Conservation (phyloP, 257 asterid genomes). For the Lithospermum erythrorhizon region DNA sequence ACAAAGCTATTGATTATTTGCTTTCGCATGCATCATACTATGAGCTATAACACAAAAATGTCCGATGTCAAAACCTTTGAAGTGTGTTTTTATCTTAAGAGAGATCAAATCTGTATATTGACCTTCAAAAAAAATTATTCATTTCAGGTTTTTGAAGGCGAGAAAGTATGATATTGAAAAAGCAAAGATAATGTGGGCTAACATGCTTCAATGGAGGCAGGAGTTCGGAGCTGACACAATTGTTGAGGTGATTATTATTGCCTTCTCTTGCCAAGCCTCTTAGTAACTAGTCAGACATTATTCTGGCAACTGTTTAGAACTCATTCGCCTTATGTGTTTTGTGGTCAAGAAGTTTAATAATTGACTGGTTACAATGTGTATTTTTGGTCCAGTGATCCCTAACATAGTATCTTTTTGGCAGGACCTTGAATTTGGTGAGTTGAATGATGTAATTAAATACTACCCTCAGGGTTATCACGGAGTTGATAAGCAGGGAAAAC, state of each 20-base stretch:
- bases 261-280: not conserved
- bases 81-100: not conserved
- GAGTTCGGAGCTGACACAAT: constrained; percentile 56
- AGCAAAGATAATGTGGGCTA: constrained; percentile 66
- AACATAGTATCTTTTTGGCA: constrained; percentile 7
- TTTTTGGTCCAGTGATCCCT: not conserved
- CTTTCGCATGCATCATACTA: not conserved
- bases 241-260: constrained; percentile 35
- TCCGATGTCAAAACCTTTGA: not conserved
- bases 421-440: constrained; percentile 36
- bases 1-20: not conserved
- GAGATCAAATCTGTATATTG: not conserved
- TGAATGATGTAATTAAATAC: constrained; percentile 25
- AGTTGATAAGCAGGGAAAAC: constrained; percentile 40
- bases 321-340: not conserved
- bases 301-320: not conserved
- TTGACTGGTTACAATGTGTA: not conserved
- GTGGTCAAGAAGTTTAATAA: not conserved
- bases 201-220: constrained; percentile 73
- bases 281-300: not conserved
- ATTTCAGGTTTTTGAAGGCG: constrained; percentile 64
- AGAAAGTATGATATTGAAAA: constrained; percentile 49
- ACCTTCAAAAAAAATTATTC: constrained; percentile 8
- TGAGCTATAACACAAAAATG: not conserved
- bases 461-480: constrained; percentile 65